These are phyloP conservation scores for Hippophae rhamnoides DNA, from an alignment of 306 rosid genomes.

Conservation along the genomic window DNA sequence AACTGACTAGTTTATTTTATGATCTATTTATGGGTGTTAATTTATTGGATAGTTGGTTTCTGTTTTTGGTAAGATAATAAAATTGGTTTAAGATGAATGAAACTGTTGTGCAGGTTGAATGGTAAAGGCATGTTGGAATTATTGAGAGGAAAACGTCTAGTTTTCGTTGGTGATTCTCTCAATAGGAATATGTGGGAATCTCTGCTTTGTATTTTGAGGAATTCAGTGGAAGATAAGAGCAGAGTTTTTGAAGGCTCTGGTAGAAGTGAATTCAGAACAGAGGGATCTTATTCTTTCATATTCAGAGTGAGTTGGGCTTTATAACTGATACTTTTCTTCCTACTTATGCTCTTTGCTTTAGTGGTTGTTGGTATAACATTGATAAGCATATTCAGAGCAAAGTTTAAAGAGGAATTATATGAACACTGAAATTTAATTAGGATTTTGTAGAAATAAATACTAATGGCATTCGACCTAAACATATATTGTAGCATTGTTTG, in stretches of 20 bases:
- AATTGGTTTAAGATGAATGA: conserved; percentile 3
- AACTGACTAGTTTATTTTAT: neutral
- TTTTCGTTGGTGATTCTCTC: conserved; percentile 22
- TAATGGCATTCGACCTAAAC: neutral
- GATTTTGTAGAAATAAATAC: neutral
- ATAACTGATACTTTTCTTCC: neutral
- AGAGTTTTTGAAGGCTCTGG: conserved; percentile 17
- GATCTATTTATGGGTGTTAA: neutral
- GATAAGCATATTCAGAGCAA: neutral
- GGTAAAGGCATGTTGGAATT: conserved; percentile 13
- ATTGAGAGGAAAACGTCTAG: conserved; percentile 20
- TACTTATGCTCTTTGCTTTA: neutral
- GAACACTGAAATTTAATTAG: neutral
- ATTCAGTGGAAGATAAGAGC: conserved; percentile 14
- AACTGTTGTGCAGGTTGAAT: conserved; percentile 16
- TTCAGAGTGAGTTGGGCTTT: conserved; percentile 10
- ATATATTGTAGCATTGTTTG: neutral
- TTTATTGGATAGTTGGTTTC: neutral
- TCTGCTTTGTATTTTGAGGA: conserved; percentile 15
- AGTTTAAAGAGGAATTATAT: neutral
- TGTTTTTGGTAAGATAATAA: neutral
- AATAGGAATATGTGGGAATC: conserved; percentile 27
- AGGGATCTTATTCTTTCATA: conserved; percentile 6
- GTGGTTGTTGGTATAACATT: neutral
- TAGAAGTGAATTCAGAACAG: conserved; percentile 7